These are phyloP conservation scores for Phylloporus arenicola DNA, from an alignment of 768 basidiomycete genomes.

Conservation along the genomic window DNA sequence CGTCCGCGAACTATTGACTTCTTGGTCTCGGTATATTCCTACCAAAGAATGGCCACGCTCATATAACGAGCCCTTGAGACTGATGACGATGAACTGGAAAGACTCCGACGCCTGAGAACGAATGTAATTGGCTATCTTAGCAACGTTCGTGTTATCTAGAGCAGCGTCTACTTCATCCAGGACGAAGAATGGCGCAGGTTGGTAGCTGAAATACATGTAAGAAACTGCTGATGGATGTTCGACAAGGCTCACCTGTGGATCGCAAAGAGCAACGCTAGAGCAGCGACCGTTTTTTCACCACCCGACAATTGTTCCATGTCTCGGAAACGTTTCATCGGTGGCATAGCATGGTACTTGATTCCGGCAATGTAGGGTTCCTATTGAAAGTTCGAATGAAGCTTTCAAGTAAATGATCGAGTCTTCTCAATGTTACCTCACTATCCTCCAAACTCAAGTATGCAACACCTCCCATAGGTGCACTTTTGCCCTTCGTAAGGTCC, in stretches of 20 bases:
- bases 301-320: constrained; percentile 99
- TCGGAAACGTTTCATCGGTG: constrained; percentile 97
- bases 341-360: constrained; percentile 99
- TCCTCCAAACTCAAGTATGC: constrained; percentile 96
- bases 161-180: constrained; percentile 99
- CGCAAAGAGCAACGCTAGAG: constrained; percentile 91
- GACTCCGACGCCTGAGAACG: constrained; percentile 72
- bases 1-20: constrained; percentile 86
- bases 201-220: constrained; percentile 55
- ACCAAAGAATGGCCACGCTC: constrained; percentile 87
- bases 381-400: constrained; percentile 4
- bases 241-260: constrained; percentile 71
- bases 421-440: constrained; percentile 64
- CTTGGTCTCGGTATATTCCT: constrained; percentile 92
- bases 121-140: constrained; percentile 92
- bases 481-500: constrained; percentile 93
- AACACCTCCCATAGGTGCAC: constrained; percentile 90
- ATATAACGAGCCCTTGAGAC: constrained; percentile 89
- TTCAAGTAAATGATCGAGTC: constrained; percentile 13
- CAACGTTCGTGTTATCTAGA: constrained; percentile 97
- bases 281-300: constrained; percentile 98
- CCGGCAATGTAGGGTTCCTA: constrained; percentile 83
- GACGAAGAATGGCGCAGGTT: constrained; percentile 96
- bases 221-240: background rate
- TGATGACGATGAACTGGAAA: constrained; percentile 98